A percentile compares a stretch with the other conserved stretches of the same genome.
phyloP scores from a whole-genome alignment of 2,329 filamentous ascomycete genomes.

The Colletotrichum sp. region DNA sequence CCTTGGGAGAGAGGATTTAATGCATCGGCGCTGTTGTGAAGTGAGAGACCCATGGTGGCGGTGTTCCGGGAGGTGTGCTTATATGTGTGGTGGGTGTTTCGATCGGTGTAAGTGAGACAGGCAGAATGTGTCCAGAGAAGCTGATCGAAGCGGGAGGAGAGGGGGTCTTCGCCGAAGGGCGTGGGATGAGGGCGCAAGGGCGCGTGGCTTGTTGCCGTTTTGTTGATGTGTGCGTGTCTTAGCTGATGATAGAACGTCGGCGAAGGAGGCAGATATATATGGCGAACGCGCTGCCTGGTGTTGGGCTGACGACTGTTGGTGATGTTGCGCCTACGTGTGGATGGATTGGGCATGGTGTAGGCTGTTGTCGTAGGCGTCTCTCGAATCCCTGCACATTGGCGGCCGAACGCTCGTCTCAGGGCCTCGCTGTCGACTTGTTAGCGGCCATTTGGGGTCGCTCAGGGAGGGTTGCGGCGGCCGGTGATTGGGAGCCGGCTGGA shows the following conservation, averaged over 20 bases:
- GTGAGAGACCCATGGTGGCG: conserved; percentile 3
- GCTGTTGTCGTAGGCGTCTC: neutral
- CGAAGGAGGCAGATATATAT: conserved; percentile 7
- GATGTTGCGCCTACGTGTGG: neutral
- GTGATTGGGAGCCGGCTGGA: neutral
- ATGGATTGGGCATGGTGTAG: neutral
- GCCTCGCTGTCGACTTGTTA: neutral
- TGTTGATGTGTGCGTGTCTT: neutral
- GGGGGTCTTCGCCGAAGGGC: neutral
- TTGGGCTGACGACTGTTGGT: neutral
- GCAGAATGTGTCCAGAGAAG: neutral
- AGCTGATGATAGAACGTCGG: neutral
- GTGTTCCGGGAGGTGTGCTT: neutral
- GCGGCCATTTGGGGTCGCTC: neutral
- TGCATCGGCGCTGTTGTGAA: conserved; percentile 2
- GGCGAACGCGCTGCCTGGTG: neutral
- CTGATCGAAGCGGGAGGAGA: neutral
- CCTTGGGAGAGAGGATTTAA: neutral
- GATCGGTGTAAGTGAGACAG: neutral
- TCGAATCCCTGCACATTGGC: neutral
- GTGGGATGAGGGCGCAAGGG: neutral
- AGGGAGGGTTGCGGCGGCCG: neutral
- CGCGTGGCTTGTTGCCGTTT: neutral
- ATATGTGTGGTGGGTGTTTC: neutral
- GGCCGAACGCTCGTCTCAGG: neutral